Conservation (phyloP, 2,329 filamentous ascomycete genomes). For the Botrytis hyacinthi region DNA sequence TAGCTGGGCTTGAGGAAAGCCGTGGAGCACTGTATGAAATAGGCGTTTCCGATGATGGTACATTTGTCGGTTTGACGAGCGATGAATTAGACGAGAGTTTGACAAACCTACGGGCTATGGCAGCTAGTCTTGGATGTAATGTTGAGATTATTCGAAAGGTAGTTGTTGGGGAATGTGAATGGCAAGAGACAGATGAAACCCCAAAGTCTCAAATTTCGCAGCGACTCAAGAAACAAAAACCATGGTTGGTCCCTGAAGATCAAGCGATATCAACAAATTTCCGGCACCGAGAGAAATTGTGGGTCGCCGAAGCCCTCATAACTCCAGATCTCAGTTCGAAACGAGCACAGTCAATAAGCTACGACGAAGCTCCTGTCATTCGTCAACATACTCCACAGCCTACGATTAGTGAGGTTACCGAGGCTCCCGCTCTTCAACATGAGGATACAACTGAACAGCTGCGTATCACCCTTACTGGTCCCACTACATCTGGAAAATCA, state of each 20-base stretch:
- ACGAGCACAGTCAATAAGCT: conserved; percentile 10
- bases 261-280: conserved; percentile 23
- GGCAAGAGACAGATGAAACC: conserved; percentile 41
- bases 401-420: not conserved
- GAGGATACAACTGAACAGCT: conserved; percentile 59
- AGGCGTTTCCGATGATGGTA: conserved; percentile 91
- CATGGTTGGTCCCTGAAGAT: conserved; percentile 2
- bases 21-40: conserved; percentile 94
- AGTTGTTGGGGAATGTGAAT: conserved; percentile 81
- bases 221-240: conserved; percentile 27
- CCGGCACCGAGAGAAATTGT: conserved; percentile 58
- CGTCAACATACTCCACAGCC: conserved; percentile 17
- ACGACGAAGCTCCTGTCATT: not conserved
- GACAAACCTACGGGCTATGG: conserved; percentile 82
- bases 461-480: conserved; percentile 81
- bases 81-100: conserved; percentile 94
- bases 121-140: conserved; percentile 82
- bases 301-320: conserved; percentile 90
- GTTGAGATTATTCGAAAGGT: conserved; percentile 81
- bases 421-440: not conserved
- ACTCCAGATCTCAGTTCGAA: conserved; percentile 61
- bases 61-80: conserved; percentile 79
- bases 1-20: conserved; percentile 86
- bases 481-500: conserved; percentile 90
- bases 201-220: conserved; percentile 23